Base-by-base conservation (phyloP, 2,329 filamentous ascomycete species). In the Aspergillus aculeatus region DNA sequence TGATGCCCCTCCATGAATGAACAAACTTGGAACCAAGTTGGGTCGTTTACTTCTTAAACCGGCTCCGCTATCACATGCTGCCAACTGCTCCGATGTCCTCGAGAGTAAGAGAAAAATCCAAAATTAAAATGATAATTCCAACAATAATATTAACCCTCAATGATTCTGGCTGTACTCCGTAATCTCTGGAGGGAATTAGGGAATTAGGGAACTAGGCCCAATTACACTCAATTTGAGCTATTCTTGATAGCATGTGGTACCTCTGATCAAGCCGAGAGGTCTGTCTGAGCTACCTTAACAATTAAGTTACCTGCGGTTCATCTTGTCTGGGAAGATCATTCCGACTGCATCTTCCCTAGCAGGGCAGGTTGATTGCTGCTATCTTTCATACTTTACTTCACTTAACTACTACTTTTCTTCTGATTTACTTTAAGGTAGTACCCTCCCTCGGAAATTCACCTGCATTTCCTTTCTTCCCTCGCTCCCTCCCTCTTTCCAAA, bases 61-160 rank as follows among this genome's bases (percentile, higher is more conserved):
- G 58, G 63, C 54, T 59, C 65, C 65, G 60, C 65, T 64, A 62
- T 67, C 65, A 67, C 65, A 67, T 67, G 65, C 62, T 63, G 52
- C 53, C 35, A 47, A 49, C 59, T 58, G 50, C 56, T 56, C 41
- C 47, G 38, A 47, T 50, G 21, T n/a, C 11, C 11, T 12, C 14
- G 7, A 16, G 55, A 41, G 21, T 55, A 59, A 31, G 53, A 50
- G 12, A 51, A 24, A 53, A 24, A 44, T 41, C 23, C 23, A 23
- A 26, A 48, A 55, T 55, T n/a, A n/a, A 56, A 47, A 60, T 35
- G 32, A 35, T 12, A 60, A 52, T 32, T 16, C 57, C 56, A 58
- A 31, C 35, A 47, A 29, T 59, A 52, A 51, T 62, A 58, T 58
- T 29, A 44, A 50, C 35, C 38, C 35, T 44, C 52, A n/a, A 32